phyloP scores from a whole-genome alignment of 306 rosid genomes.

The Senna tora region DNA sequence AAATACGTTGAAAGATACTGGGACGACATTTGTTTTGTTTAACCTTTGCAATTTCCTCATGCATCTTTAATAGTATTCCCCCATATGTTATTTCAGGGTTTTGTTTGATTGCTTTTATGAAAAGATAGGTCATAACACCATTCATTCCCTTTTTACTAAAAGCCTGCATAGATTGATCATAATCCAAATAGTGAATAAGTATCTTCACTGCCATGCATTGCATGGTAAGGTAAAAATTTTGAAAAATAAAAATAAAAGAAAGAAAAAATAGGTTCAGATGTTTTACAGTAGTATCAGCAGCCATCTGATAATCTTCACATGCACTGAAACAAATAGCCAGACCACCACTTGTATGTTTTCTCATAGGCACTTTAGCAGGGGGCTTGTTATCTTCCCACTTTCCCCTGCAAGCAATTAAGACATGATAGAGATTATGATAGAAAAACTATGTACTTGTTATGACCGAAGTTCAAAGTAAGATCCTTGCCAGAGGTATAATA shows the following conservation, averaged over 20 bases:
- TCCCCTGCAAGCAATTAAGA: conserved; percentile 37
- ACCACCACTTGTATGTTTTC: conserved; percentile 66
- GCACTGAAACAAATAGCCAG: conserved; percentile 69
- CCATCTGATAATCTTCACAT: conserved; percentile 64
- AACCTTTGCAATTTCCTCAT: conserved; percentile 1
- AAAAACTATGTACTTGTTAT: not conserved
- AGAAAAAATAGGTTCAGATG: too few species aligned
- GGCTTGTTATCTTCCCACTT: conserved; percentile 46
- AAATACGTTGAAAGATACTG: conserved; percentile 13
- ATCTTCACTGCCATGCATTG: not conserved
- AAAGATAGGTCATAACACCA: conserved; percentile 66
- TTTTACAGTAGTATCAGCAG: conserved; percentile 66
- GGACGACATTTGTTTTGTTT: conserved; percentile 34
- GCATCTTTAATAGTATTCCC: conserved; percentile 38
- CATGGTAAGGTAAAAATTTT: not conserved
- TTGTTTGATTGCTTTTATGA: conserved; percentile 30
- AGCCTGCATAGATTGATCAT: conserved; percentile 44
- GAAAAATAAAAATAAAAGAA: too few species aligned
- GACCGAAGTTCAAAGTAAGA: not conserved
- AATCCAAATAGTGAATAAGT: not conserved
- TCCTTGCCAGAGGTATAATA: not conserved
- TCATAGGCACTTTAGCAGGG: conserved; percentile 44
- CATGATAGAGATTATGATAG: not conserved
- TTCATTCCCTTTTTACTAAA: conserved; percentile 43
- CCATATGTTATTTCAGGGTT: conserved; percentile 45